These are phyloP conservation scores for Eucalyptus lansdowneana DNA, from an alignment of 345 rosid genomes.

Conservation along the genomic window DNA sequence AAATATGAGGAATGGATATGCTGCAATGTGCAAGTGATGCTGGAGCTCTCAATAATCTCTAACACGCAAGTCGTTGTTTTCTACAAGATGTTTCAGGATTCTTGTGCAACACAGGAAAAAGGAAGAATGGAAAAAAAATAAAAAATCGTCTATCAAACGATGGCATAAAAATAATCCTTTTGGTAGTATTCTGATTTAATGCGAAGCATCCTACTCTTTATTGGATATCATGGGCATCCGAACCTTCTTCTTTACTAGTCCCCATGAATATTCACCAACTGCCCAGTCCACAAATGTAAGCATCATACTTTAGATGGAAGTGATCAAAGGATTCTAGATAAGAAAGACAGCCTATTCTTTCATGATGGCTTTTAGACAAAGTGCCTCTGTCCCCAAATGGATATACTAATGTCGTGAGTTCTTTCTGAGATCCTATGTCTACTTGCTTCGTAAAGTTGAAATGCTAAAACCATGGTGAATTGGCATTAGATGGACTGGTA, in stretches of 20 bases:
- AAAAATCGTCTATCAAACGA: not conserved
- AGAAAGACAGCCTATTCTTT: not conserved
- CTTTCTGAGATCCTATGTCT: not conserved
- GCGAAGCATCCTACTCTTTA: not conserved
- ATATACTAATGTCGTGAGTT: not conserved
- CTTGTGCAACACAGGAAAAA: not conserved
- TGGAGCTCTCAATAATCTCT: not conserved
- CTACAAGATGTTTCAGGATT: not conserved
- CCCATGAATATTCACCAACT: not conserved
- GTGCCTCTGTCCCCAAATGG: not conserved
- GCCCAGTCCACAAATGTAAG: not conserved
- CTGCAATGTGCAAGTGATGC: not conserved
- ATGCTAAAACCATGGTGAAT: not conserved
- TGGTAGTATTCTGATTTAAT: not conserved
- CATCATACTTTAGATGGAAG: not conserved
- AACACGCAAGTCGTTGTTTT: not conserved
- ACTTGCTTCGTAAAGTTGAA: not conserved
- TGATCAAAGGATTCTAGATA: not conserved
- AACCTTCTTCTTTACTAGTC: not conserved
- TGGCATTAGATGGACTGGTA: not conserved
- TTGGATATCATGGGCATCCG: not conserved
- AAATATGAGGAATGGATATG: not conserved
- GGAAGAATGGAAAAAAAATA: rapidly evolving
- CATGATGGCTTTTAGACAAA: not conserved
- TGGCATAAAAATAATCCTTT: not conserved